Base-by-base conservation (phyloP, 2,329 filamentous ascomycete genomes). In the Colletotrichum tabaci region DNA sequence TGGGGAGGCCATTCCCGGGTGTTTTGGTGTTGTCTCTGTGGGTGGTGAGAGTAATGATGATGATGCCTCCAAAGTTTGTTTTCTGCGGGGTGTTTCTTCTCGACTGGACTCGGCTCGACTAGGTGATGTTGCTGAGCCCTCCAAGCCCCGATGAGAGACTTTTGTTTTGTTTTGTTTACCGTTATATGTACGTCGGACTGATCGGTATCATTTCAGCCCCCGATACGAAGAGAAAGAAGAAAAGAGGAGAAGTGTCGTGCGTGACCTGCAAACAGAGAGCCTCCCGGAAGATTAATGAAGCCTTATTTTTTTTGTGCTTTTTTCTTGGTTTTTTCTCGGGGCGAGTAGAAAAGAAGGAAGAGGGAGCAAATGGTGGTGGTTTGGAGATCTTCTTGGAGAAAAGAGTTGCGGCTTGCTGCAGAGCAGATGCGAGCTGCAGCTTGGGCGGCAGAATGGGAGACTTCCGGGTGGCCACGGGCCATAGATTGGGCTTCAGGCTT, bases 1-100 rank as follows among this genome's bases (percentile, higher is more conserved):
- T 56, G 78, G 76, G 57, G 79, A 77, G 49, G 81, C 76, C 81
- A 84, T 83, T 53, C 61, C 61, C 50, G 13, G 7, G 35, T 26
- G 7, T 23, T 49, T 10, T 44, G 57, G 18, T 12, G n/a, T 26
- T 42, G 10, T 44, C 44, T 30, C 10, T n/a, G 8, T 18, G 7
- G 30, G 30, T 30, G 30, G 7, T 30, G 7, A 30, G 1, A 30
- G 61, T 26, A 5, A 21, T 56, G 53, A n/a, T 40, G n/a, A 30
- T 10, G 35, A 56, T 16, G 61, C 18, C 4, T 18, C 35, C n/a
- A 40, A 56, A 23, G 56, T 23, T 50, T 70, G 40, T 70, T 66
- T 47, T 42, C 44, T 69, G 66, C 61, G 61, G 40, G 61, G 47
- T 26, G 47, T 61, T 49, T 35, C 26, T 26, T 26, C 4, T 26